Base-by-base conservation (phyloP, 2,329 filamentous ascomycete genomes). In the Coniochaeta hoffmannii region DNA sequence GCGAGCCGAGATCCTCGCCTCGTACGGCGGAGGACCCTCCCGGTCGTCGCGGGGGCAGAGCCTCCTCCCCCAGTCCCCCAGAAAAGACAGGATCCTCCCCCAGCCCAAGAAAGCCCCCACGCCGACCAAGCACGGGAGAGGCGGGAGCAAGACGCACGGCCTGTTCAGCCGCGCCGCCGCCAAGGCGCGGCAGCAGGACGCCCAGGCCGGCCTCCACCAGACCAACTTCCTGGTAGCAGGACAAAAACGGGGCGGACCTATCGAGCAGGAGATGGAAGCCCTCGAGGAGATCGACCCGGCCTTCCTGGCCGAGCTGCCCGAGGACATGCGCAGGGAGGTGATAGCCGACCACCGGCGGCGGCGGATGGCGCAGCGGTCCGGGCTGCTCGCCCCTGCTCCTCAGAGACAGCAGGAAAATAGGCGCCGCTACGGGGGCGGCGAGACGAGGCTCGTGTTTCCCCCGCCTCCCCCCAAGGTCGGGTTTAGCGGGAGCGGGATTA, bases 291-390 rank as follows among this genome's bases (percentile, higher is more conserved):
- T 90, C 3, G 87, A 90, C 56, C 75, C 81, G 0, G 84, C 86
- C 0, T 92, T 97, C 64, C 82, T 97, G 2, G 83, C 87, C 1
- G 90, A 91, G 15, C 76, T 97, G 1, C 93, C 93, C 0, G 85
- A 88, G 60, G 89, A 96, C 50, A 81, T 96, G 50, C 83, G 89
- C 12, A 76, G 73, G 15, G 92, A 97, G 69, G 79, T 97, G 7
- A 70, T 96, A 2, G 85, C 83, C 19, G 89, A 96, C 63, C 86
- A 92, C 64, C 79, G 78, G 32, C 80, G 80, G 19, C 80, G 79
- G 11, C 82, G 78, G n/a, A 74, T 87, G 19, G 82, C 83, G 11
- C 79, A 83, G 35, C 76, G 72, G 17, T 73, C 79, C 1, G 77
- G 75, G 19, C 22, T 46, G 41, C 3, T 46, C 8, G 41, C 41